Base-by-base conservation (phyloP, 208 protist genomes). In the Trypanosoma melophagium region DNA sequence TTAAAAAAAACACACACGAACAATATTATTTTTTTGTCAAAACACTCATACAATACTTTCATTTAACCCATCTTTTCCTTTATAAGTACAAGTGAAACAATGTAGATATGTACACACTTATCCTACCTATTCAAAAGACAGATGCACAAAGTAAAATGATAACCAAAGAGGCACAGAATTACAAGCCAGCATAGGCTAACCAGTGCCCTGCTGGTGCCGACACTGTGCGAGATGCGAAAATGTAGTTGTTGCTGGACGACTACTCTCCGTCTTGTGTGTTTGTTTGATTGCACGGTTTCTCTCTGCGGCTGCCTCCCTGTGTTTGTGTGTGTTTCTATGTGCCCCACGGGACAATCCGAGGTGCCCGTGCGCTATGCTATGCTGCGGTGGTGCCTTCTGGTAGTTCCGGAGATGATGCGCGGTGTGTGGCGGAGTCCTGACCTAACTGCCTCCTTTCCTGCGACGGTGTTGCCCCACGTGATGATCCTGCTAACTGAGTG, bases 271-370 rank as follows among this genome's bases (percentile, higher is more conserved):
- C 1, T 7, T 8, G 22, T 40, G 52, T 31, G 52, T 31, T 17
- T 24, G 16, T 22, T 24, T 41, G 53, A 2, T 41, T 8, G 5
- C 19, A 28, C 24, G 61, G 1, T 24, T 28, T 7, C 40, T 3
- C 35, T 28, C n/a, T 69, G 54, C 24, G 19, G 42, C 12, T 55
- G 42, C 60, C n/a, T n/a, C n/a, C n/a, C n/a, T 55, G 45, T 22
- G 42, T 62, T 59, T 69, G 51, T 47, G 41, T 38, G 65, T 62
- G 66, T 21, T 38, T 38, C 25, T 22, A 16, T 17, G 49, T 69
- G 45, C 21, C 28, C 16, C 68, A 86, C 77, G 77, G 70, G 63
- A 66, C 81, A 83, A 79, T 86, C 81, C 81, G 81, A 86, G 81
- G 77, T 79, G 56, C 53, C 65, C 71, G 40, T 74, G 77, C 59